Evolutionary conservation across 2,329 filamentous ascomycete species (phyloP), one percentile per base, ranked within the genome.

Genomic region (Calonectria leucothoes): DNA sequence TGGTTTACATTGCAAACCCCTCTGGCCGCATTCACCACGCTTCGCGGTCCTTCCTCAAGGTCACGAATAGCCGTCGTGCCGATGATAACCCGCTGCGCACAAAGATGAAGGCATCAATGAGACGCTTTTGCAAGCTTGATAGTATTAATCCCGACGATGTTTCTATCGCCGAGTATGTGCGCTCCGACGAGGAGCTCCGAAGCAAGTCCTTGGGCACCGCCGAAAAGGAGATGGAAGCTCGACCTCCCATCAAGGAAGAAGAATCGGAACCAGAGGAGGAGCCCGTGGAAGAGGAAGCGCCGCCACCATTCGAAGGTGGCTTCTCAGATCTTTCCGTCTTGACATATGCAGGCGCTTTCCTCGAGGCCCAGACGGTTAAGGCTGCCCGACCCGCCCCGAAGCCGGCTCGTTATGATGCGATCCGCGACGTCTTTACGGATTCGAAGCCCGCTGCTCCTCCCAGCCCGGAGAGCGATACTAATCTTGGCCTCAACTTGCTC

Each of bases 1-100:
- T 90, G 6, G 87, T 90, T 31, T 87, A 87, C 70, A 84, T 90
- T 65, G 86, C 87, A 27, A 83, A 84, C 37, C 86, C 87, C 3
- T 84, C 85, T 17, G 88, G 88, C 23, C 85, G 85, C 67, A 87
- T 87, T 31, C 82, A 87, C 1, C 88, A 89, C 72, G 85, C 88
- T 23, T 90, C 89, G 11, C 86, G 89, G 25, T 85, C 84, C 4
- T 85, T 82, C 75, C 82, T 83, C 39, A 79, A 81, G 52, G 84
- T 84, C 1, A 76, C 77, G 27, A 85, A 84, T 57, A 78, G 83
- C 69, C 82, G 81, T 49, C 81, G 83, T 66, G 80, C 79, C 10
- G 80, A 82, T 12, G 83, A 86, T 64, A 78, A 78, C 45, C 83
- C 83, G 6, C 78, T 83, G 35, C 82, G 83, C 63, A 64, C 75